Evolutionary conservation across 257 asterid species (phyloP).

Genomic region (Voacanga thouarsii): DNA sequence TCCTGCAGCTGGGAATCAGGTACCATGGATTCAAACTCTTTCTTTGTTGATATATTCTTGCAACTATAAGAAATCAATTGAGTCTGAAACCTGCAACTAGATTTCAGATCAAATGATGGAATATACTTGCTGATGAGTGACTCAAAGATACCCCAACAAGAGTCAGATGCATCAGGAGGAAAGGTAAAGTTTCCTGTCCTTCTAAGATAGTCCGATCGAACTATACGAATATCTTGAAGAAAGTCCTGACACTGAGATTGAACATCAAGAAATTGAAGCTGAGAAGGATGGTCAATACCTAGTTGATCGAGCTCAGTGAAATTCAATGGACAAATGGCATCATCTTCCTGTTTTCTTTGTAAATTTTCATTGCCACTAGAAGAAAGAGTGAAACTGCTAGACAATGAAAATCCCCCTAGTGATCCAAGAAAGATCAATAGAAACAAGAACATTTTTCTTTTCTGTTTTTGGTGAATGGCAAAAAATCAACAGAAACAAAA

Average conservation of each 20-base stretch:
- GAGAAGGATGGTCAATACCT: neutral
- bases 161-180: constrained; percentile 5
- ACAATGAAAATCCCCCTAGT: neutral
- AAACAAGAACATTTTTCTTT: neutral
- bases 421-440: constrained; percentile 7
- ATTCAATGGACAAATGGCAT: constrained; percentile 9
- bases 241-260: neutral
- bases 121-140: neutral
- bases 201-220: neutral
- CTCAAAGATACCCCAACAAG: neutral
- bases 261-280: neutral
- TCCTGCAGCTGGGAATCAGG: neutral
- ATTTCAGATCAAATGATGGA: neutral
- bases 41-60: neutral
- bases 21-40: constrained; percentile 5
- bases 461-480: neutral
- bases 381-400: neutral
- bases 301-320: neutral
- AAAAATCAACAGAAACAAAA: too few species aligned
- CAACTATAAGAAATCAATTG: constrained; percentile 10
- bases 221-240: neutral
- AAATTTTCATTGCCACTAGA: neutral
- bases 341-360: constrained; percentile 1
- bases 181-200: neutral
- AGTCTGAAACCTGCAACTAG: constrained; percentile 1